These are phyloP conservation scores for Petasospora rhodanensis DNA, from an alignment of 1,139 yeast genomes.

Conservation along the genomic window DNA sequence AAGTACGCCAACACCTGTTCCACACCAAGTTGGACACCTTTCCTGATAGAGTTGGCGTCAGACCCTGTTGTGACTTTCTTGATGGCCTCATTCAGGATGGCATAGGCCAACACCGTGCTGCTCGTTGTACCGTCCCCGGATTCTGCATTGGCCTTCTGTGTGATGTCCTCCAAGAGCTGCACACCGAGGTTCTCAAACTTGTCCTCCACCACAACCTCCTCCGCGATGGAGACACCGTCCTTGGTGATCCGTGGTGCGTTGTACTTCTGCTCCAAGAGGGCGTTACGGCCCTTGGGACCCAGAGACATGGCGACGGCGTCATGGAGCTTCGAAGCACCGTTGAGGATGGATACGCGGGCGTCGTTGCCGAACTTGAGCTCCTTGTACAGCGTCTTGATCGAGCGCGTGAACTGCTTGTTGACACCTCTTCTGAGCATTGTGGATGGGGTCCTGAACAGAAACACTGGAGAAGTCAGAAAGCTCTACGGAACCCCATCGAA, in stretches of 20 bases:
- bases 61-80: conserved; percentile 24
- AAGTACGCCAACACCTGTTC: conserved; percentile 16
- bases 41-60: conserved; percentile 22
- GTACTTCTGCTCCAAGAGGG: conserved; percentile 24
- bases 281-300: conserved; percentile 27
- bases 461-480: too few relatives aligned
- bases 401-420: too few relatives aligned
- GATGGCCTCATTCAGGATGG: conserved; percentile 20
- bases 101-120: conserved; percentile 24
- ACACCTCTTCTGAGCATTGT: too few relatives aligned
- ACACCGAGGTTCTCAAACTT: conserved; percentile 21
- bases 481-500: too few relatives aligned
- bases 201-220: conserved; percentile 18
- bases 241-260: conserved; percentile 25
- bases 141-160: conserved; percentile 22
- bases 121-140: conserved; percentile 28
- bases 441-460: too few relatives aligned
- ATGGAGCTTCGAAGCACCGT: conserved; percentile 24
- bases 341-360: conserved; percentile 22
- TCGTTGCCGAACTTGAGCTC: conserved; percentile 22
- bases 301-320: conserved; percentile 25
- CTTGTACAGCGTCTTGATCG: conserved; percentile 23
- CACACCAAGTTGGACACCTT: conserved; percentile 22
- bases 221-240: conserved; percentile 25
- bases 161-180: conserved; percentile 22